Conservation (phyloP, 495 filamentous ascomycete species). For the Neurospora sp. region DNA sequence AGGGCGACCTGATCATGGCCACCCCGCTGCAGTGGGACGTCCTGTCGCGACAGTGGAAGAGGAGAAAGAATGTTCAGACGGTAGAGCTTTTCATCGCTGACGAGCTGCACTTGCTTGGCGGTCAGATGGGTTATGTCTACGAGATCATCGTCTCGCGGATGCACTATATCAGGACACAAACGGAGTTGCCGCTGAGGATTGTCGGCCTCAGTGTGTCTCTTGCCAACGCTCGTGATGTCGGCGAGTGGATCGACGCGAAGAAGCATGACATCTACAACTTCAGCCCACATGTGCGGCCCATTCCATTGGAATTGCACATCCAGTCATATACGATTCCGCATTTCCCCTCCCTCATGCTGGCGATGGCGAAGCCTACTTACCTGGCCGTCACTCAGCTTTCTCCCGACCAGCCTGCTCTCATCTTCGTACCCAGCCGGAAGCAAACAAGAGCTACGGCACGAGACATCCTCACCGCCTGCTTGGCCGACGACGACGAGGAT, state of each 20-base stretch:
- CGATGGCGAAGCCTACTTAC: conserved; percentile 93
- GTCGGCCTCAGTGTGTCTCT: conserved; percentile 87
- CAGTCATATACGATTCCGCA: conserved; percentile 95
- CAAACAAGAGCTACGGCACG: conserved; percentile 83
- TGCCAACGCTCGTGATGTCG: conserved; percentile 85
- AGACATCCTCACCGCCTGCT: conserved; percentile 74
- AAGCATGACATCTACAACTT: conserved; percentile 99
- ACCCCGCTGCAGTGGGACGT: conserved; percentile 95
- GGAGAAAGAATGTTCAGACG: conserved; percentile 86
- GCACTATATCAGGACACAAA: conserved; percentile 90
- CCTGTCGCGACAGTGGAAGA: conserved; percentile 89
- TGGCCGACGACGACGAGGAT: conserved; percentile 87
- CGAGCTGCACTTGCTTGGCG: conserved; percentile 93
- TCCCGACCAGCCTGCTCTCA: conserved; percentile 74
- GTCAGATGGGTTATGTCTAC: conserved; percentile 80
- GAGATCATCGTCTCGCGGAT: conserved; percentile 94
- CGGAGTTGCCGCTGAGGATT: conserved; percentile 74
- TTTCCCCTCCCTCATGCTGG: conserved; percentile 94
- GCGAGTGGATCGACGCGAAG: conserved; percentile 98
- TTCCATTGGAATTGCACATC: conserved; percentile 87
- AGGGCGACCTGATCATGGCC: conserved; percentile 83
- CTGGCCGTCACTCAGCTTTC: conserved; percentile 77
- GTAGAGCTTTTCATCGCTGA: conserved; percentile 92
- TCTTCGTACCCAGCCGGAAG: conserved; percentile 90
- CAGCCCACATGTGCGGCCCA: conserved; percentile 77